phyloP scores from a whole-genome alignment of 2,329 filamentous ascomycete genomes.

The Ophiostoma piceae region DNA sequence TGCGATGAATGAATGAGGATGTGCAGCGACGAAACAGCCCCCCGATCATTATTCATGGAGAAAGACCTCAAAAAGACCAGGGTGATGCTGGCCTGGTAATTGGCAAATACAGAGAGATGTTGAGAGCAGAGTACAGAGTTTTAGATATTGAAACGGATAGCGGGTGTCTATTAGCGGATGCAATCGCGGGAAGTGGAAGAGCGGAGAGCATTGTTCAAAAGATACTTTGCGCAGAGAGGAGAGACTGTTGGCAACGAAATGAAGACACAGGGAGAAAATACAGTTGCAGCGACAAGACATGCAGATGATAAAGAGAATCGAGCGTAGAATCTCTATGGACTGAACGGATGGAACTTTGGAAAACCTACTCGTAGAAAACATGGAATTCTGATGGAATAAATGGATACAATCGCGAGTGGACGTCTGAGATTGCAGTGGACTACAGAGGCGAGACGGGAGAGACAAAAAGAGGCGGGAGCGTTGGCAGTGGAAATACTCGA shows the following conservation, averaged over 20 bases:
- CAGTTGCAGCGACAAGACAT: background rate
- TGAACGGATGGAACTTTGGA: background rate
- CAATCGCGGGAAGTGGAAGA: conserved; percentile 2
- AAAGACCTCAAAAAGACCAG: background rate
- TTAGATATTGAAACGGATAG: background rate
- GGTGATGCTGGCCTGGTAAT: background rate
- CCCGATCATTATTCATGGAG: background rate
- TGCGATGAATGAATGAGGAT: conserved; percentile 22
- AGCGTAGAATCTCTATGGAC: background rate
- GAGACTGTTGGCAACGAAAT: background rate
- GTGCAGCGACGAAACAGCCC: conserved; percentile 18
- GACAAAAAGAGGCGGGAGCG: background rate
- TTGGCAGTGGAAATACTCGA: background rate
- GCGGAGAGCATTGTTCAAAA: background rate
- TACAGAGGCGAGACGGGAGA: background rate
- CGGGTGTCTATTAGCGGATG: background rate
- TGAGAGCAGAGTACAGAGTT: no score
- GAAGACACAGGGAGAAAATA: background rate
- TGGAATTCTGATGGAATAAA: conserved; percentile 1
- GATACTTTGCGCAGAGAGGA: no score
- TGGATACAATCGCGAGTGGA: background rate
- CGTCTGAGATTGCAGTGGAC: conserved; percentile 3
- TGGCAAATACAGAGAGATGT: background rate
- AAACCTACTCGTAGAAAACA: background rate
- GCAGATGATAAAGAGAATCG: background rate